Base-by-base conservation (phyloP, 208 protist genomes). In the Trypanosoma lewisi region DNA sequence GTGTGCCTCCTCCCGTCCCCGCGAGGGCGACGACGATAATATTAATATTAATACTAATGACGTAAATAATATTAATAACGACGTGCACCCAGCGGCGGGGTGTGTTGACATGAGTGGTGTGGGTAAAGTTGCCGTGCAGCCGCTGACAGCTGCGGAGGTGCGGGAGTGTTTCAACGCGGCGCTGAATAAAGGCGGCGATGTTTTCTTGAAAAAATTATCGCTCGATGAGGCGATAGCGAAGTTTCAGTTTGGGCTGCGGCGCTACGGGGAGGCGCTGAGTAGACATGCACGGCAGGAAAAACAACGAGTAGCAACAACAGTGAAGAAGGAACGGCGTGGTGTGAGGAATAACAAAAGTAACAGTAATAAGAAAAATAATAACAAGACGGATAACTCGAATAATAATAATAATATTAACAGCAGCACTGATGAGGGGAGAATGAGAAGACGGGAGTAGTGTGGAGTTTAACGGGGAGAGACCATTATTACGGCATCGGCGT, bases 221-320 rank as follows among this genome's bases (percentile, higher is more conserved):
- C 39, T 87, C 16, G 72, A 65, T n/a, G 79, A 87, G 39, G 75
- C 79, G 0, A 49, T 84, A 12, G 45, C 27, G 28, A 53, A 75
- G 41, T 94, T 91, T 55, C 67, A 78, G 52, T 50, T 67, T 5
- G 80, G 77, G 14, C 54, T 94, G 63, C 76, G 77, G 19, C 70
- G 69, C 30, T 94, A 88, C 48, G 82, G 79, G 17, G 87, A 88
- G 57, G 70, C 47, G 23, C 71, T 90, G n/a, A 1, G 61, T 54
- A 0, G 59, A 73, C 63, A 85, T 70, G 41, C 61, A 51, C 56
- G 45, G 65, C 75, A 67, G 28, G 47, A 66, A 61, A 70, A 63
- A 64, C 56, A 59, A 25, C 65, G 48, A 2, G 21, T 11, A 19
- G 37, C 47, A 36, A 30, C 4, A 28, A 23, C 8, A 36, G n/a